Evolutionary conservation across 1,284 basidiomycete genomes (phyloP).

Genomic region (Agaricales sp.): DNA sequence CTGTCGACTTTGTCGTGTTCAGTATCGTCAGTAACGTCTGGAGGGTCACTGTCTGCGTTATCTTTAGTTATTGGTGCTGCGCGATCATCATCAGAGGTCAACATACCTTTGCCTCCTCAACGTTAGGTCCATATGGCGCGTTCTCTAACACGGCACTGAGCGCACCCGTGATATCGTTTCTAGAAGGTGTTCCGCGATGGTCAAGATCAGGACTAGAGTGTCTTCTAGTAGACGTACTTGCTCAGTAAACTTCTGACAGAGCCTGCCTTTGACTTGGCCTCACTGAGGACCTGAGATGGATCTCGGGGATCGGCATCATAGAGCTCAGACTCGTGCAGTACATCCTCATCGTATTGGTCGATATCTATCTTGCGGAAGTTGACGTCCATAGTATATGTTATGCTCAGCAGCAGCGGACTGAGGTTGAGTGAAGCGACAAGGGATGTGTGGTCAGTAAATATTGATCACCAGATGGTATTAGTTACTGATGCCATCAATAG

Average conservation of each 20-base stretch:
- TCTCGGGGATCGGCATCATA: conserved; percentile 82
- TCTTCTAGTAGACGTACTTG: neutral
- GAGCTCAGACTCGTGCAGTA: conserved; percentile 75
- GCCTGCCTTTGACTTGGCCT: conserved; percentile 1
- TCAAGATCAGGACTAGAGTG: neutral
- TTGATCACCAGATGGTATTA: too few species aligned
- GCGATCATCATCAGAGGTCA: neutral
- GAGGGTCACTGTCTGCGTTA: conserved; percentile 63
- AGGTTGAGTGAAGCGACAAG: too few species aligned
- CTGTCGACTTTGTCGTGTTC: conserved; percentile 88
- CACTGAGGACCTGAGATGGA: conserved; percentile 52
- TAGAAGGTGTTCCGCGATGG: conserved; percentile 11
- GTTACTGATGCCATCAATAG: too few species aligned
- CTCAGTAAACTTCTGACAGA: neutral
- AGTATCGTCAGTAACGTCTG: conserved; percentile 86
- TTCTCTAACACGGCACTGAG: conserved; percentile 62
- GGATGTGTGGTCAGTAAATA: too few species aligned
- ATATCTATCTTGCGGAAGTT: conserved; percentile 92
- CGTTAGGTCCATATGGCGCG: conserved; percentile 77
- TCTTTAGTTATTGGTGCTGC: neutral
- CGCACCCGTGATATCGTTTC: conserved; percentile 67
- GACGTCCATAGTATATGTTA: conserved; percentile 48
- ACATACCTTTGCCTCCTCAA: conserved; percentile 83
- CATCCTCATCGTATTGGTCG: conserved; percentile 90
- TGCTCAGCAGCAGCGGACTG: too few species aligned